Conservation (phyloP, 2,329 filamentous ascomycete genomes). For the Curvularia sp. region DNA sequence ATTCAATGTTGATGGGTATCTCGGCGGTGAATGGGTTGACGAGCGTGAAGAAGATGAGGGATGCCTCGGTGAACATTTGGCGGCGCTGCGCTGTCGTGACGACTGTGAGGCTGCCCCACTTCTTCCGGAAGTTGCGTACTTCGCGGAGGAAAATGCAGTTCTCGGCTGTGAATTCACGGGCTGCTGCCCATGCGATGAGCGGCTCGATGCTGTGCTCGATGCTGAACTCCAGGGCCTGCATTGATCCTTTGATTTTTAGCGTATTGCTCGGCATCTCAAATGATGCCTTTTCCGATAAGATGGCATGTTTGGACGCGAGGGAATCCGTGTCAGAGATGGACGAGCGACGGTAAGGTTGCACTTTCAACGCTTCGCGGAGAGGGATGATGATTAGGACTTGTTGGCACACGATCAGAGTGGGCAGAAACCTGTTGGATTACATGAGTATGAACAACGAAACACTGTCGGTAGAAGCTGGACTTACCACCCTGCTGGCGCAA, state of each 20-base stretch:
- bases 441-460: conserved; percentile 1
- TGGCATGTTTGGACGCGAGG: conserved; percentile 35
- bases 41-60: conserved; percentile 50
- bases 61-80: conserved; percentile 50
- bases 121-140: conserved; percentile 49
- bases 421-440: conserved; percentile 40
- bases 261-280: conserved; percentile 36
- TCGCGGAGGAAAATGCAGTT: conserved; percentile 51
- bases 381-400: conserved; percentile 50
- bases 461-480: conserved; percentile 11
- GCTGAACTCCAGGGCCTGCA: conserved; percentile 48
- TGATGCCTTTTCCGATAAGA: conserved; percentile 31
- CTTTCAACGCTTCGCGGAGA: conserved; percentile 40
- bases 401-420: conserved; percentile 48
- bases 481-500: conserved; percentile 48
- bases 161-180: conserved; percentile 49
- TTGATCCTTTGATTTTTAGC: conserved; percentile 45
- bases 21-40: conserved; percentile 50
- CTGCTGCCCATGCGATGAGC: conserved; percentile 48
- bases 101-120: conserved; percentile 38
- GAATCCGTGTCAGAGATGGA: conserved; percentile 39
- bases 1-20: conserved; percentile 50
- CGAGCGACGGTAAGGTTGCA: conserved; percentile 26
- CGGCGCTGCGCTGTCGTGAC: conserved; percentile 44
- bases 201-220: conserved; percentile 48